These are phyloP conservation scores for Tubosaeta sp. DNA, from an alignment of 768 basidiomycete genomes.

Conservation along the genomic window DNA sequence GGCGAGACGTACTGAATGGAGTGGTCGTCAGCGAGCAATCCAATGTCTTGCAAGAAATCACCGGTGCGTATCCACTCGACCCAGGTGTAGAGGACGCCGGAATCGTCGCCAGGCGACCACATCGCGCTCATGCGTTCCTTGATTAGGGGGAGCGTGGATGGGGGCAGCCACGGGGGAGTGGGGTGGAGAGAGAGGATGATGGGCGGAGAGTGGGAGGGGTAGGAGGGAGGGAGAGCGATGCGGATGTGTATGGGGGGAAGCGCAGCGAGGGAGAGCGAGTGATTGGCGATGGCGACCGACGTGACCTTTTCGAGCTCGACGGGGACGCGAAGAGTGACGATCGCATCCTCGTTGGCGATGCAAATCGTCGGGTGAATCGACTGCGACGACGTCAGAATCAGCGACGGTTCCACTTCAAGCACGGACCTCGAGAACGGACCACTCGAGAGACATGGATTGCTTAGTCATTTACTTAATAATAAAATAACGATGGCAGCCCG, in stretches of 20 bases:
- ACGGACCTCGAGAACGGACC: constrained; percentile 27
- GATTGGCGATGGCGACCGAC: constrained; percentile 33
- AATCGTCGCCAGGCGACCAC: constrained; percentile 49
- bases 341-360: constrained; percentile 38
- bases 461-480: constrained; percentile 8
- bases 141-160: constrained; percentile 29
- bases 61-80: constrained; percentile 67
- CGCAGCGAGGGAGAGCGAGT: constrained; percentile 36
- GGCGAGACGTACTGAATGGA: constrained; percentile 27
- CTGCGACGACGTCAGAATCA: constrained; percentile 32
- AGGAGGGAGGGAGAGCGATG: constrained; percentile 47
- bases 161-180: constrained; percentile 56
- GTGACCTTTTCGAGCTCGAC: constrained; percentile 50
- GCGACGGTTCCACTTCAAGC: constrained; percentile 1
- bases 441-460: constrained; percentile 9
- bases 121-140: constrained; percentile 41
- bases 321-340: constrained; percentile 48
- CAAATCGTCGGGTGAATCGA: constrained; percentile 75
- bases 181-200: constrained; percentile 50
- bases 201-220: constrained; percentile 55
- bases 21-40: constrained; percentile 31
- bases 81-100: constrained; percentile 65
- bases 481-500: constrained; percentile 4
- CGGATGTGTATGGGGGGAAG: constrained; percentile 64
- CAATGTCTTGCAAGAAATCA: constrained; percentile 51